Percentiles rank a stretch among this genome's conserved stretches.
phyloP scores from a whole-genome alignment of 495 filamentous ascomycete species.

The Penicillium fimorum region DNA sequence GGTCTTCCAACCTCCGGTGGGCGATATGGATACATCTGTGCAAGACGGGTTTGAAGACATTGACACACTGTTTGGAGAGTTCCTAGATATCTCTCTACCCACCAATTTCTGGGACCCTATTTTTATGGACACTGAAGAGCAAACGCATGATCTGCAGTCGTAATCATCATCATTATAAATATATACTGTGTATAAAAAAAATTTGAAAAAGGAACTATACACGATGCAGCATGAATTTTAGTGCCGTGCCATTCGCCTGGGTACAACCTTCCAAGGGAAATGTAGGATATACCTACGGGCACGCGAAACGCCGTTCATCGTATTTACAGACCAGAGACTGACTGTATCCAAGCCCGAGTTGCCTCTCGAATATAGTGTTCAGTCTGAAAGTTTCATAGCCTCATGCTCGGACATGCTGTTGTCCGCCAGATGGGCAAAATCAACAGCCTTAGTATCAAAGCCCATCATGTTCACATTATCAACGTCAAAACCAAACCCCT shows the following conservation, averaged over 20 bases:
- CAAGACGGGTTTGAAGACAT: constrained; percentile 36
- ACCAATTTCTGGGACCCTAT: constrained; percentile 48
- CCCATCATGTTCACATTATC: constrained; percentile 30
- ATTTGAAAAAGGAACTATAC: constrained; percentile 8
- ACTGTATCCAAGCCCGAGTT: background rate
- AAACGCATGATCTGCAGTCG: constrained; percentile 5
- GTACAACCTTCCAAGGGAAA: background rate
- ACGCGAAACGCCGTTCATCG: background rate
- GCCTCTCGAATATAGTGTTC: background rate
- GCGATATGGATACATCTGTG: constrained; percentile 13
- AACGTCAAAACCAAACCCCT: constrained; percentile 28
- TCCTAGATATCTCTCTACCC: constrained; percentile 41
- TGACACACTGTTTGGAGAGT: constrained; percentile 42
- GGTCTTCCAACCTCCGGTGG: constrained; percentile 3
- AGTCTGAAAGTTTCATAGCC: background rate
- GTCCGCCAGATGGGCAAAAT: constrained; percentile 28
- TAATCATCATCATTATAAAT: constrained; percentile 17
- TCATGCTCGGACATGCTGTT: background rate
- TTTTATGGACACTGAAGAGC: constrained; percentile 24
- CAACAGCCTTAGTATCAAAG: constrained; percentile 33
- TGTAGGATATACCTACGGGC: background rate
- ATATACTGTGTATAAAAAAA: constrained; percentile 9
- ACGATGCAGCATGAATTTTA: constrained; percentile 7
- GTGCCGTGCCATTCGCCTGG: background rate
- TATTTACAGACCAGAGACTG: background rate